These are phyloP conservation scores for Chlorella sp. DNA, from an alignment of 139 green algal species.

Conservation along the genomic window DNA sequence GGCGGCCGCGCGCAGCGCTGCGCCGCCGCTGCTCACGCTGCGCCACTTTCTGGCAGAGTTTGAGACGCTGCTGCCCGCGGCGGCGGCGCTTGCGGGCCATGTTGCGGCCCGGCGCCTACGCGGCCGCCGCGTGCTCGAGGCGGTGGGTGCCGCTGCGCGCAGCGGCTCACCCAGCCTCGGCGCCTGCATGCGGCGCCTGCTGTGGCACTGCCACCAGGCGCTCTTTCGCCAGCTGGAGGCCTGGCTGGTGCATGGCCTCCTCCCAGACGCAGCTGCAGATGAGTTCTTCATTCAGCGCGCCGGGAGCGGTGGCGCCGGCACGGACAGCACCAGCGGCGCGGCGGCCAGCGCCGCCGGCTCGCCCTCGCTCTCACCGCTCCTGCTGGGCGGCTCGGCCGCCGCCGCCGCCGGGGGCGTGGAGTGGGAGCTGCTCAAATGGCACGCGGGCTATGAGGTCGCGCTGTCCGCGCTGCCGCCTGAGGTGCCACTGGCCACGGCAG, in stretches of 20 bases:
- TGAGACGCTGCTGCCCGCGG: conserved; percentile 64
- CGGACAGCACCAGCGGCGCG: neutral
- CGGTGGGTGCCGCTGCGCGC: conserved; percentile 47
- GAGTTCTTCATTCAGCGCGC: conserved; percentile 87
- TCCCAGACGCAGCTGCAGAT: conserved; percentile 58
- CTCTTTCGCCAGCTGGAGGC: conserved; percentile 82
- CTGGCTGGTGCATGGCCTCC: conserved; percentile 87
- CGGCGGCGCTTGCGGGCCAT: conserved; percentile 63
- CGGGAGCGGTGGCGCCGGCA: neutral
- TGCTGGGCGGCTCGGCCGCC: neutral
- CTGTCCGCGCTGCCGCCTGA: conserved; percentile 56
- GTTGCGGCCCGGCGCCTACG: conserved; percentile 32
- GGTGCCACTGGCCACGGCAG: conserved; percentile 55
- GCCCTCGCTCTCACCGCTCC: conserved; percentile 3
- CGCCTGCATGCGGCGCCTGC: conserved; percentile 64
- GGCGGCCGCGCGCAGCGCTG: neutral
- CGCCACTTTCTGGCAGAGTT: conserved; percentile 70
- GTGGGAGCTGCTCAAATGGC: conserved; percentile 56
- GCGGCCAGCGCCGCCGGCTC: neutral
- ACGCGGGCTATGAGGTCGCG: conserved; percentile 59
- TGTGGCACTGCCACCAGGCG: conserved; percentile 90
- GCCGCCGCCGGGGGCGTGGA: neutral
- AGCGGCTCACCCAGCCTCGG: conserved; percentile 78
- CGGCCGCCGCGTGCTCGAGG: conserved; percentile 57
- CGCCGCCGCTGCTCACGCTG: conserved; percentile 57